Percentiles rank a stretch among this genome's conserved stretches.
Conservation (phyloP, 1,284 basidiomycete species). For the Moniliophthora roreri region DNA sequence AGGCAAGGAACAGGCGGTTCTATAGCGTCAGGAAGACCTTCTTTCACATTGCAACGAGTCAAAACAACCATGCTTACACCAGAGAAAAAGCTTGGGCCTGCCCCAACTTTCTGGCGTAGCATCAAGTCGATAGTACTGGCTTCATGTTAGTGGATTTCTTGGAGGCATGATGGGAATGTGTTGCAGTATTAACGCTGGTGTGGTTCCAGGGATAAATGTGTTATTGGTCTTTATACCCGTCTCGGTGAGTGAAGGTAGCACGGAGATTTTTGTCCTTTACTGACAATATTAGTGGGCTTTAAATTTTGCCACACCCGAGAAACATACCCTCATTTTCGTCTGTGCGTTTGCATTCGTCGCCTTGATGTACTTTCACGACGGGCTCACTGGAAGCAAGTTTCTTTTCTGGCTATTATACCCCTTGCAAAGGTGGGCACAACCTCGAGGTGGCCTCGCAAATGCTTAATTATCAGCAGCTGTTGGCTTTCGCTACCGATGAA, state of each 20-base stretch:
- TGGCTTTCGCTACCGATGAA: conserved; percentile 89
- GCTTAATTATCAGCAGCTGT: conserved; percentile 53
- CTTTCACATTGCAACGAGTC: conserved; percentile 17
- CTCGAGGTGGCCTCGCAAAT: too few relatives aligned
- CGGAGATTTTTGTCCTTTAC: conserved; percentile 4
- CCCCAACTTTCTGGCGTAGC: conserved; percentile 44
- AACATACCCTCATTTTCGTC: conserved; percentile 68
- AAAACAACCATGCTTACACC: conserved; percentile 29
- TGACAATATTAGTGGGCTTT: conserved; percentile 63
- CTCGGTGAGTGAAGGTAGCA: conserved; percentile 47
- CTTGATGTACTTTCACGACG: background rate
- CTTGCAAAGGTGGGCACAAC: conserved; percentile 60
- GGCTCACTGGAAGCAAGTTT: conserved; percentile 40
- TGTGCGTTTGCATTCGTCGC: conserved; percentile 36
- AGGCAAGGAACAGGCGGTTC: background rate
- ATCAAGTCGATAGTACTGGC: conserved; percentile 46
- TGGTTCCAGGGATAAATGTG: conserved; percentile 59
- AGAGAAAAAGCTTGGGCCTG: conserved; percentile 32
- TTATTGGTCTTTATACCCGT: conserved; percentile 55
- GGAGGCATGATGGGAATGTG: background rate
- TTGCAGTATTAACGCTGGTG: conserved; percentile 3
- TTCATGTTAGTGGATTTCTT: conserved; percentile 45
- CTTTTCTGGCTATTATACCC: conserved; percentile 73
- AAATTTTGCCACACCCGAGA: conserved; percentile 54
- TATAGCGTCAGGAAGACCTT: background rate